These are phyloP conservation scores for Chondrus crispus DNA, from an alignment of 23 red algal genomes.

Conservation along the genomic window DNA sequence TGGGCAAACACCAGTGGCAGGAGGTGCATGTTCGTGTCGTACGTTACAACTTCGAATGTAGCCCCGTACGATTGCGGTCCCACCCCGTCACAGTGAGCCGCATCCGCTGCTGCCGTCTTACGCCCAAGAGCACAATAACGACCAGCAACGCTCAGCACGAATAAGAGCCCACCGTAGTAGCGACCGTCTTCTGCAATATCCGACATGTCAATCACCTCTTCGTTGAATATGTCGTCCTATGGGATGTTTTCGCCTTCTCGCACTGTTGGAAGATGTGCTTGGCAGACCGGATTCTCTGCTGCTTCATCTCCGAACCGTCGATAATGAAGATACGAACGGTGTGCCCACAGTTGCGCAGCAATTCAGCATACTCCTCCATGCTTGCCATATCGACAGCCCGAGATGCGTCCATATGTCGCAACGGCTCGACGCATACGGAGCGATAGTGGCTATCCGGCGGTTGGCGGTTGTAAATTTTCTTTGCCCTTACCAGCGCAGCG, in stretches of 20 bases:
- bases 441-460: neutral
- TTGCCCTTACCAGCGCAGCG: neutral
- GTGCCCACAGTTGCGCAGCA: neutral
- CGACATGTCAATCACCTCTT: neutral
- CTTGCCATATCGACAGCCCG: neutral
- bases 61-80: neutral
- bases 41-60: neutral
- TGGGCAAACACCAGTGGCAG: slow-evolving; percentile 1
- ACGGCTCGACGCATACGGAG: neutral
- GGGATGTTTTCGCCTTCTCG: neutral
- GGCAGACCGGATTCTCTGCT: neutral
- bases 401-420: neutral
- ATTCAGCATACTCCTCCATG: neutral
- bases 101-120: neutral
- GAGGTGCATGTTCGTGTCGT: slow-evolving; percentile 4
- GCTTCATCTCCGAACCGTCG: neutral
- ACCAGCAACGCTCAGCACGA: neutral
- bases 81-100: neutral
- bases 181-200: neutral
- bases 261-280: slow-evolving; percentile 14
- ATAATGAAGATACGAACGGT: neutral
- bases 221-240: neutral
- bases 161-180: neutral
- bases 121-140: neutral
- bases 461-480: neutral